Base-by-base conservation (phyloP, 2,329 filamentous ascomycete genomes). In the Basipetospora chlamydospora region DNA sequence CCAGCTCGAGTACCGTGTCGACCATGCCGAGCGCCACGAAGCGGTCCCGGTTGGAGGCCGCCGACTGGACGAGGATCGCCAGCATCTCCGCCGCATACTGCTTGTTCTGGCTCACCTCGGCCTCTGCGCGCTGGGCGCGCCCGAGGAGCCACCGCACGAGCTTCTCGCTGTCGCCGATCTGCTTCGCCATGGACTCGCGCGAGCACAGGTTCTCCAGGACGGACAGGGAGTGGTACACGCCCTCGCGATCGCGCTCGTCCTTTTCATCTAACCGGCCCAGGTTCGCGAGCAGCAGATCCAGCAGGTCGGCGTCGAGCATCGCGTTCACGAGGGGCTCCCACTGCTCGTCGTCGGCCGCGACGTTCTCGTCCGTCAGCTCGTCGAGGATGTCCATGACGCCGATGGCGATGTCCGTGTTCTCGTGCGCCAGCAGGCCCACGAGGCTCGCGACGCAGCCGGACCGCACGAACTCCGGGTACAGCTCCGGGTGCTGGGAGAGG, bases 321-420 rank as follows among this genome's bases (percentile, higher is more conserved):
- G 66, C 75, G 54, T 72, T 73, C 0, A 87, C 84, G 7, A 98
- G 59, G 1, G 59, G 64, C 42, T 80, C 73, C 85, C 87, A 95
- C 48, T 95, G 77, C 38, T 73, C 73, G 47, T 86, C 77, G 41
- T 80, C 75, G 2, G 82, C 84, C 28, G 77, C 69, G 2, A 94
- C 84, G 50, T 96, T 88, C 52, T 98, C 87, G 48, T 96, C 90
- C 11, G 85, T 92, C 46, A 96, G 63, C 59, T 98, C 90, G 39
- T 75, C 78, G 35, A 98, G 73, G 32, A 95, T 82, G 59, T 96
- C 82, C 34, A 94, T 77, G 1, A 80, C 83, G 43, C 80, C 83
- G 47, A 96, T 93, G 9, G 90, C 86, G 44, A 98, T 92, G 51
- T 98, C 90, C 1, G 87, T 88, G 54, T 98, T 98, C 49, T 98